Evolutionary conservation across 2,329 filamentous ascomycete species (phyloP), one percentile per base, ranked within the genome.

Genomic region (Pseudopithomyces chartarum): DNA sequence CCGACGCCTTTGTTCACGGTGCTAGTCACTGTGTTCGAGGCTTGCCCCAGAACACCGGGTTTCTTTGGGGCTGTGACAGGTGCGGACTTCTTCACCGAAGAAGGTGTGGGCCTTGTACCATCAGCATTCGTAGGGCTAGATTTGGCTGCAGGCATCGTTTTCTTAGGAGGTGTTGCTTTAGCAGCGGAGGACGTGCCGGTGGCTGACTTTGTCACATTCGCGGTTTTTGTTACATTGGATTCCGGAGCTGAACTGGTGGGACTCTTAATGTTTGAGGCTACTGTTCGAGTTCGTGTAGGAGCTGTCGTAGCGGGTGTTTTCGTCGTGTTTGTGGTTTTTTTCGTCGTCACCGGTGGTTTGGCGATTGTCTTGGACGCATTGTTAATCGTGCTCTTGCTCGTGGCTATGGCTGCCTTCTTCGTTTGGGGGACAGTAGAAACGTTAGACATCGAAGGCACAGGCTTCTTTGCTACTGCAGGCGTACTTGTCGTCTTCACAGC

Each of bases 1-100:
- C 71, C 67, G 5, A 73, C 67, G n/a, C 71, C 68, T 42, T 72
- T 71, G 62, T 75, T 79, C 1, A 75, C 65, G 1, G 70, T 69
- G 29, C 69, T 71, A 5, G 73, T 74, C 0, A 69, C 70, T 2
- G 73, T 71, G 46, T 71, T 67, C 22, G 70, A 65, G 40, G 71
- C 69, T 33, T 69, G 71, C 39, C 73, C 69, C 15, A 76, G 66
- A 6, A 72, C 66, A 32, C 73, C 72, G 2, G 73, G 70, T 62
- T 68, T 73, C 64, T 70, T 78, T 56, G 68, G 70, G 42, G 63
- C 55, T 43, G 60, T 54, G 53, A 64, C 61, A 60, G 70, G 65
- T 38, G 64, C 58, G 46, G 65, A 56, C 57, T 65, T 53, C 46
- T 69, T 67, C 19, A 66, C 55, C 49, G 55, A 52, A 29, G 62